A percentile compares a stretch with the other conserved stretches of the same genome.
phyloP scores from a whole-genome alignment of 2,329 filamentous ascomycete species.

The Parafenestella ontariensis region DNA sequence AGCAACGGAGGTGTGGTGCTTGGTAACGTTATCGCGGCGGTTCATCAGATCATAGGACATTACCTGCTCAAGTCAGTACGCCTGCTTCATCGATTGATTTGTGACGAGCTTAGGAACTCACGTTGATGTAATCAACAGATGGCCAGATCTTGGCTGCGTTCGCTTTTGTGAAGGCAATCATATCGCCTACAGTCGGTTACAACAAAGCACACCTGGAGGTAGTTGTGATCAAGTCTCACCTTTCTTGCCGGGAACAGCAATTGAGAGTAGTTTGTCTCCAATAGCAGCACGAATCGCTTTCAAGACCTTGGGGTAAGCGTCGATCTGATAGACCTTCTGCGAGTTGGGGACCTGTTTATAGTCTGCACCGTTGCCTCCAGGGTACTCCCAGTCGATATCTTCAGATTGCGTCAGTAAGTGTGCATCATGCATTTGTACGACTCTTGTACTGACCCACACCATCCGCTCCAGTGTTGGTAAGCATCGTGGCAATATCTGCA shows the following conservation, averaged over 20 bases:
- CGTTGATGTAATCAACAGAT: constrained; percentile 70
- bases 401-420: background rate
- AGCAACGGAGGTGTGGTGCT: constrained; percentile 69
- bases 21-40: constrained; percentile 67
- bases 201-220: background rate
- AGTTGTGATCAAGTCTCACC: background rate
- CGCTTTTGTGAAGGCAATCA: constrained; percentile 69
- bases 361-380: constrained; percentile 71
- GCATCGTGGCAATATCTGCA: constrained; percentile 68
- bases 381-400: constrained; percentile 73
- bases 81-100: background rate
- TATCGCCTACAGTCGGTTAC: constrained; percentile 57
- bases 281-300: constrained; percentile 65
- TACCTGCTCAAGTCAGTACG: constrained; percentile 45
- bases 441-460: constrained; percentile 59
- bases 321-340: constrained; percentile 65
- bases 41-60: constrained; percentile 80
- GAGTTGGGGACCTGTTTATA: constrained; percentile 69
- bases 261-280: constrained; percentile 68
- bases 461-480: constrained; percentile 68
- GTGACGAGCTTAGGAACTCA: constrained; percentile 13
- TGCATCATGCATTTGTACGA: background rate
- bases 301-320: constrained; percentile 68
- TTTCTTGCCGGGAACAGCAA: constrained; percentile 65
- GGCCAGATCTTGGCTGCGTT: constrained; percentile 66